phyloP scores from a whole-genome alignment of 257 asterid species.

The Solanum sparsipilum region DNA sequence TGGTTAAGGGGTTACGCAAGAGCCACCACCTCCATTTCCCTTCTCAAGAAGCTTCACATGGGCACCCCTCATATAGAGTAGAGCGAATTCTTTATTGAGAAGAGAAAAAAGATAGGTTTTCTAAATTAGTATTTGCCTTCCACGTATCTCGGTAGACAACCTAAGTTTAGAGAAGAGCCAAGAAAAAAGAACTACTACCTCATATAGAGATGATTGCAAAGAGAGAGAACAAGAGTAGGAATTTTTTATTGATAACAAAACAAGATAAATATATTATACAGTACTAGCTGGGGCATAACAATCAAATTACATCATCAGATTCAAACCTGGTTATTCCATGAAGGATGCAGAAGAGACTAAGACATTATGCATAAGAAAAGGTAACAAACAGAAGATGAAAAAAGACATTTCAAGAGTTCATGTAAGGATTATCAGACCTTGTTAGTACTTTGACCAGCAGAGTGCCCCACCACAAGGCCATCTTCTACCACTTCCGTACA shows the following conservation, averaged over 20 bases:
- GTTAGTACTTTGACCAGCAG: conserved; percentile 21
- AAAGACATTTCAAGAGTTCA: neutral
- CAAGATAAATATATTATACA: neutral
- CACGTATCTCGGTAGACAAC: neutral
- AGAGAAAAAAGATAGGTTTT: neutral
- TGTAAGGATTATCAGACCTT: conserved; percentile 28
- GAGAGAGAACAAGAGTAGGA: neutral
- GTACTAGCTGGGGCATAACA: no score
- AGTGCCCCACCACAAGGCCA: conserved; percentile 16
- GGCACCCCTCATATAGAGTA: neutral
- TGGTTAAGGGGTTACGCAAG: neutral
- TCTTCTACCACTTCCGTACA: conserved; percentile 8
- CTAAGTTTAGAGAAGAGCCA: neutral
- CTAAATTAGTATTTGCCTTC: neutral
- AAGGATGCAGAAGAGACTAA: neutral
- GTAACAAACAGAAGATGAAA: neutral
- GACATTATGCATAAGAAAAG: neutral
- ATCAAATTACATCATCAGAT: neutral
- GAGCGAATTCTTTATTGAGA: neutral
- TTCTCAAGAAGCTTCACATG: neutral
- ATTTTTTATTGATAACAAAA: neutral
- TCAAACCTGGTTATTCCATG: neutral
- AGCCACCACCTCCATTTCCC: neutral
- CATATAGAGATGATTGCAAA: neutral
- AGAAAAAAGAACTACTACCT: neutral